A percentile compares a stretch with the other conserved stretches of the same genome.
Evolutionary conservation across 2,329 filamentous ascomycete genomes (phyloP).

Genomic region (Colletotrichum agaves): DNA sequence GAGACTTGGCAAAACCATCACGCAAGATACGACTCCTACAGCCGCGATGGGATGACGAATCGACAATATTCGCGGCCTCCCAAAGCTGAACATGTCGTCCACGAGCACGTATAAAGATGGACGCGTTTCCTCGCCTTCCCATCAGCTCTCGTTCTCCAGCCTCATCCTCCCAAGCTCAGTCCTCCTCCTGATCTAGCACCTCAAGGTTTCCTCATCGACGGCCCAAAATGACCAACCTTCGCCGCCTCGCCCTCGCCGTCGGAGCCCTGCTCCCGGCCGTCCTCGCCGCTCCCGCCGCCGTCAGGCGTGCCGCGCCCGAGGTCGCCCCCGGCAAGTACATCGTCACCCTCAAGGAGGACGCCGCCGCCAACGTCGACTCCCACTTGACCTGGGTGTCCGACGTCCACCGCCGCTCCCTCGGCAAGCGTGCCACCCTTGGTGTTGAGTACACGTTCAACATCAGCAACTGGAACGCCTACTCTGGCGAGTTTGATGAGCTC

Average conservation of each 20-base stretch:
- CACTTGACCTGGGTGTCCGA: conserved; percentile 45
- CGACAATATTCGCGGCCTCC: neutral
- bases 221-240: conserved; percentile 45
- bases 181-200: conserved; percentile 7
- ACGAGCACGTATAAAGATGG: conserved; percentile 26
- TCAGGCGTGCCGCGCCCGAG: conserved; percentile 46
- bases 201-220: conserved; percentile 12
- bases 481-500: conserved; percentile 53
- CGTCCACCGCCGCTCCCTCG: conserved; percentile 47
- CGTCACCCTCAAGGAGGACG: conserved; percentile 55
- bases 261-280: conserved; percentile 48
- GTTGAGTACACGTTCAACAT: conserved; percentile 40
- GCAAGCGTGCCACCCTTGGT: conserved; percentile 43
- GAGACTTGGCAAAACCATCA: conserved; percentile 30
- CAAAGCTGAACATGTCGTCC: neutral
- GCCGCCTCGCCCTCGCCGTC: conserved; percentile 45
- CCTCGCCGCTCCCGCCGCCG: conserved; percentile 40
- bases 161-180: conserved; percentile 18
- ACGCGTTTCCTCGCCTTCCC: neutral
- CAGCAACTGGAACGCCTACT: conserved; percentile 54
- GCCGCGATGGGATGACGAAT: conserved; percentile 7
- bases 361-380: conserved; percentile 42
- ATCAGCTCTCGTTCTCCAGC: conserved; percentile 2
- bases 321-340: conserved; percentile 56
- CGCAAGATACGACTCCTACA: conserved; percentile 32